Evolutionary conservation across 768 basidiomycete species (phyloP).

Genomic region (Kwoniella pini): DNA sequence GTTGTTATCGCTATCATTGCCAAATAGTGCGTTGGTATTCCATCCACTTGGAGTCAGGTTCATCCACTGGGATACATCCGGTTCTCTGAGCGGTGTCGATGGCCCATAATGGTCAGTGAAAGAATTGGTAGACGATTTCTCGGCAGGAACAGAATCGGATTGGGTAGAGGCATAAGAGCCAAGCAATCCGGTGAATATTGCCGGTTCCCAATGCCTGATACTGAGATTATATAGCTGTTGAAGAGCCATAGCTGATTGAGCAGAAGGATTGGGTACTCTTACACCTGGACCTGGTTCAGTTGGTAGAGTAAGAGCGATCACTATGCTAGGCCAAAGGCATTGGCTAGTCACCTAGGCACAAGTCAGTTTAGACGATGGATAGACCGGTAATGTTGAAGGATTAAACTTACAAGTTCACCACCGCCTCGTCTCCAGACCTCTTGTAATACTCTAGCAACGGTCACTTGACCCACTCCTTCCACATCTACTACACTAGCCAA

Average conservation of each 20-base stretch:
- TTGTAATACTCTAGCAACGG: constrained; percentile 34
- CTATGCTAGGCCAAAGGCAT: constrained; percentile 38
- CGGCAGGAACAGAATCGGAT: neutral
- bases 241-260: constrained; percentile 32
- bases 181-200: constrained; percentile 46
- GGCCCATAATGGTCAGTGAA: constrained; percentile 20
- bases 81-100: constrained; percentile 37
- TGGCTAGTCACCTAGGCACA: constrained; percentile 28
- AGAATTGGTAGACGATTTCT: neutral
- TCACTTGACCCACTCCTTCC: constrained; percentile 40
- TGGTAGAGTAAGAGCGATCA: constrained; percentile 31
- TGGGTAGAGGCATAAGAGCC: constrained; percentile 18
- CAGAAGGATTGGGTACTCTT: constrained; percentile 33
- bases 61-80: constrained; percentile 40
- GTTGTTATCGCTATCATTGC: neutral
- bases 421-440: constrained; percentile 48
- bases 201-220: constrained; percentile 42
- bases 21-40: constrained; percentile 22
- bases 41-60: constrained; percentile 39
- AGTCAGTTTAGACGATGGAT: neutral
- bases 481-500: constrained; percentile 44
- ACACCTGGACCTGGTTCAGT: constrained; percentile 10
- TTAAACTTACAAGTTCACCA: constrained; percentile 37
- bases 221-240: constrained; percentile 48
- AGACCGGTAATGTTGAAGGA: neutral